Evolutionary conservation across 2,329 filamentous ascomycete species (phyloP).

Genomic region (Pestalotiopsis sp.): DNA sequence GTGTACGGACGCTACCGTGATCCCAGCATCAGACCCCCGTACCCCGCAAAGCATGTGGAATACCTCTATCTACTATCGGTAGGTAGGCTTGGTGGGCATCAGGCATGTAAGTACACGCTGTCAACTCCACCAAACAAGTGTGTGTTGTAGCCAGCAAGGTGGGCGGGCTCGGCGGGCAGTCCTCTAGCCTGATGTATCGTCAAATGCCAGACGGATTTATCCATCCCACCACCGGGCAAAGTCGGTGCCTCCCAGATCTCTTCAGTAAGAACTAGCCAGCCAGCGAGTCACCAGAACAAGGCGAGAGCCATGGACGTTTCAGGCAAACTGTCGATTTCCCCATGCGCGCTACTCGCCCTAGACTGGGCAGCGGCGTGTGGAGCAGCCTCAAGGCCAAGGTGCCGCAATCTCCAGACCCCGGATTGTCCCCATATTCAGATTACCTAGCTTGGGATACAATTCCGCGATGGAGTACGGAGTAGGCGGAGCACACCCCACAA

Average conservation of each 20-base stretch:
- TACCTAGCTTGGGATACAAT: constrained; percentile 2
- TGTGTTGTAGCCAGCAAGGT: neutral
- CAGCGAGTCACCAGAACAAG: neutral
- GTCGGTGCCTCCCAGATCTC: neutral
- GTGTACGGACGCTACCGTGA: neutral
- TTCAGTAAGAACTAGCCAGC: neutral
- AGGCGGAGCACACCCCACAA: constrained; percentile 20
- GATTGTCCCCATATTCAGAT: constrained; percentile 1
- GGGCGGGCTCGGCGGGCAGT: too few relatives aligned
- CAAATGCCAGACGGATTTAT: neutral
- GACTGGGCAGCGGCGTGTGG: neutral
- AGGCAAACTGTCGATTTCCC: neutral
- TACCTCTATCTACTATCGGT: neutral
- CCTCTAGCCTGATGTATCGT: neutral
- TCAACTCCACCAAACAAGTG: neutral
- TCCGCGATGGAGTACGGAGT: constrained; percentile 11
- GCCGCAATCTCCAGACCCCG: constrained; percentile 5
- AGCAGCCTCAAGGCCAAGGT: constrained; percentile 2
- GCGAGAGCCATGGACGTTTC: neutral
- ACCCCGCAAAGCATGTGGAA: neutral
- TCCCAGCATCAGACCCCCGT: neutral
- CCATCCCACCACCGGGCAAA: neutral
- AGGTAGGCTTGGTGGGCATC: neutral
- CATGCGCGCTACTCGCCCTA: neutral
- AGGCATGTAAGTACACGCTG: neutral